Evolutionary conservation across 2,329 filamentous ascomycete genomes (phyloP), one percentile per base, ranked within the genome.

Genomic region (Arthrobotrys sinensis): DNA sequence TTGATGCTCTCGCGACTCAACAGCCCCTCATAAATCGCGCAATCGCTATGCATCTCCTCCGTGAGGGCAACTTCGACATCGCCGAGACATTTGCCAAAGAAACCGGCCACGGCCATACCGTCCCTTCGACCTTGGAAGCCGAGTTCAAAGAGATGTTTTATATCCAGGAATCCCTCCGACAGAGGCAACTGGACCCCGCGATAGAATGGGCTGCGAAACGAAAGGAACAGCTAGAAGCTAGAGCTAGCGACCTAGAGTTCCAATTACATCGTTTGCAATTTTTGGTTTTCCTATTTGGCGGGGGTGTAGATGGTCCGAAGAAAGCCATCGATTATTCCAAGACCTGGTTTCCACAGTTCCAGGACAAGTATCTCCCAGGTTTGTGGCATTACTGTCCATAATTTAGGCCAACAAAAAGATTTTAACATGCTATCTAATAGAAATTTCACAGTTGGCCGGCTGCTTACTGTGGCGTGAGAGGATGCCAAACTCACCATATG

Each of bases 41-140:
- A 5, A 96, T 99, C 81, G 93, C 93, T 8, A 97, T 98, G 94
- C 96, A 99, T 83, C 88, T 99, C 21, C 88, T 99, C 45, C 92
- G 96, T 46, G 95, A 98, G 85, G 96, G 96, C 60, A 92, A 97
- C 83, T 99, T 99, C 84, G 88, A 88, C 21, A 94, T 97, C 1
- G 95, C 95, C 11, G 90, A 91, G 14, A 93, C 91, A 0, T 97
- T 99, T 81, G 89, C 97, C 60, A 86, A 88, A 12, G 96, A 98
- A 86, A 89, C 88, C 34, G 86, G 76, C 85, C 86, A 45, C 84
- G 85, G 28, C 83, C 83, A 80, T 85, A 80, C 76, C 83, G 63
- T 81, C 82, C 79, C 82, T 84, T 76, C 81, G 83, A 88, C 91
- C 62, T 87, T 97, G n/a, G 92, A 95, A 81, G 87, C 89, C 67